phyloP scores from a whole-genome alignment of 345 rosid species.

The Sonneratia caseolaris region DNA sequence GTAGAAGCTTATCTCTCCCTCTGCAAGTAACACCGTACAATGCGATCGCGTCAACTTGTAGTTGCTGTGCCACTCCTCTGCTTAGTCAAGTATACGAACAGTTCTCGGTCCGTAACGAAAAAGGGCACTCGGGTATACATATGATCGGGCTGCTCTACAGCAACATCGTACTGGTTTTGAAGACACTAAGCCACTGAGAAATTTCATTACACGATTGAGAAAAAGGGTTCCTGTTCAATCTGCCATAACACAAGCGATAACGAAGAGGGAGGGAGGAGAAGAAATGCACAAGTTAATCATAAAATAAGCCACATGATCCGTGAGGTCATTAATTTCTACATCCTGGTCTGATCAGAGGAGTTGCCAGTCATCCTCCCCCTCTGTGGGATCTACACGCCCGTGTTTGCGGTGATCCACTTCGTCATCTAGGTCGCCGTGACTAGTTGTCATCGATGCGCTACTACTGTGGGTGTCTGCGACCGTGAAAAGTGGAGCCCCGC shows the following conservation, averaged over 20 bases:
- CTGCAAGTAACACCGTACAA: too few species aligned
- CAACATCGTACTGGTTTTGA: not conserved
- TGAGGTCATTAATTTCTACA: not conserved
- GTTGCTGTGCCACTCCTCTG: too few species aligned
- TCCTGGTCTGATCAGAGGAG: slow-evolving; percentile 11
- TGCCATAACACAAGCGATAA: not conserved
- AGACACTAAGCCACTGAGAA: not conserved
- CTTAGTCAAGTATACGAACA: not conserved
- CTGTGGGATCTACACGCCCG: not conserved
- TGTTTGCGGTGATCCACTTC: not conserved
- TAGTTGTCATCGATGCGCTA: not conserved
- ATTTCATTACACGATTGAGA: not conserved
- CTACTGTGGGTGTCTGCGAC: slow-evolving; percentile 20
- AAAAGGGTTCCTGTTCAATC: not conserved
- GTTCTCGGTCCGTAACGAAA: not conserved
- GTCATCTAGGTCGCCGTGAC: not conserved
- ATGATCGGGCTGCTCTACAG: not conserved
- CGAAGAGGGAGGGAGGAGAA: not conserved
- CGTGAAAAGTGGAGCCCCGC: slow-evolving; percentile 80
- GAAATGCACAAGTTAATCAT: not conserved
- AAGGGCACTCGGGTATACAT: not conserved
- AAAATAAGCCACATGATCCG: not conserved
- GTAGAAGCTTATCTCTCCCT: too few species aligned
- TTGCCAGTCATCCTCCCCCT: slow-evolving; percentile 19
- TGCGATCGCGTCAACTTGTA: too few species aligned